Percentiles rank a stretch among this genome's conserved stretches.
Conservation (phyloP, 148 eudicot species). For the Gaultheria prostrata region DNA sequence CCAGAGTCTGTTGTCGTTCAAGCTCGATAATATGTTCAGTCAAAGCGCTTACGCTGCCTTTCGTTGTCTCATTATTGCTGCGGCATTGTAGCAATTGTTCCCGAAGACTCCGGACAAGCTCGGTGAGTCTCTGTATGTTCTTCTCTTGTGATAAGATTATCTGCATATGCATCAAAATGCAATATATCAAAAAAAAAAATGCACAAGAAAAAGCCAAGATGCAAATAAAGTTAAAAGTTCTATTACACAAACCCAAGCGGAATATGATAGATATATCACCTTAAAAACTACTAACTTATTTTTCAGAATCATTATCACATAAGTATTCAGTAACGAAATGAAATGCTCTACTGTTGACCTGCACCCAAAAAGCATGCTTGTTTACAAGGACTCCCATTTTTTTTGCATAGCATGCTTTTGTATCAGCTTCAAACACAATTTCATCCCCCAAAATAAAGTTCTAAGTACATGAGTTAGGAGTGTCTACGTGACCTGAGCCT, state of each 20-base stretch:
- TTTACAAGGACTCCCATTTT: neutral
- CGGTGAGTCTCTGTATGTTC: conserved; percentile 79
- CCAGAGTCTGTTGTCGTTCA: conserved; percentile 60
- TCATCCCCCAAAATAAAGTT: neutral
- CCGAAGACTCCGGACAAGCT: conserved; percentile 62
- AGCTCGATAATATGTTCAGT: conserved; percentile 58
- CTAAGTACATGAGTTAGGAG: neutral
- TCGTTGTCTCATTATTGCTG: conserved; percentile 49
- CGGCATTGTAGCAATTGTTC: conserved; percentile 64
- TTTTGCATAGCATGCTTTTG: neutral
- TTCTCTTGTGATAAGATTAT: conserved; percentile 90
- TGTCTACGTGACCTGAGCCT: neutral
- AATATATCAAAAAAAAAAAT: neutral
- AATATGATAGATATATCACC: neutral
- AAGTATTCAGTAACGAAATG: neutral
- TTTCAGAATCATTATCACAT: neutral
- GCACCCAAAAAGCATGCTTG: neutral
- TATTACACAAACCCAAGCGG: neutral
- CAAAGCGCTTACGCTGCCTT: conserved; percentile 41
- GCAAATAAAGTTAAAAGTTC: neutral
- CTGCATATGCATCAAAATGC: conserved; percentile 33
- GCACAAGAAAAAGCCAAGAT: neutral
- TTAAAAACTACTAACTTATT: neutral
- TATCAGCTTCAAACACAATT: neutral
- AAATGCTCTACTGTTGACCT: neutral